Conservation (phyloP, 2,329 filamentous ascomycete genomes). For the Neurospora sp. region DNA sequence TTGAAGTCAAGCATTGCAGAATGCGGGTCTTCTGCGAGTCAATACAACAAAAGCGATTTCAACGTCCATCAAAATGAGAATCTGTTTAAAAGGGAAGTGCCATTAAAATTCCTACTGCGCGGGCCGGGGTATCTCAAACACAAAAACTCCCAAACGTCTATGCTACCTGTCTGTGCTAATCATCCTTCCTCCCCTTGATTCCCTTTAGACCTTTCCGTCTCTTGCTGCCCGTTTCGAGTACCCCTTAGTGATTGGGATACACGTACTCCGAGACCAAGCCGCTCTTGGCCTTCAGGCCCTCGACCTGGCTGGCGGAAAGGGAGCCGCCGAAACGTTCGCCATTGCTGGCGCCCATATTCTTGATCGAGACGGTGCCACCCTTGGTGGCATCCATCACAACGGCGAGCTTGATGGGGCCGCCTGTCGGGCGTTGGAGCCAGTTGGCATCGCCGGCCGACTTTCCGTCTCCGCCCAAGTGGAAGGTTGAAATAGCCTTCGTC, state of each 20-base stretch:
- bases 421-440: conserved; percentile 56
- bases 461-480: conserved; percentile 53
- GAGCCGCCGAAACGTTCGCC: background rate
- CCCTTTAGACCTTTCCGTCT: too few species aligned
- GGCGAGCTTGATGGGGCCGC: background rate
- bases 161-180: background rate
- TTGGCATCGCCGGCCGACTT: conserved; percentile 46
- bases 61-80: too few species aligned
- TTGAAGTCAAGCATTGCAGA: too few species aligned
- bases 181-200: background rate
- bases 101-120: too few species aligned
- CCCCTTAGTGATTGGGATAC: background rate
- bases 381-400: background rate
- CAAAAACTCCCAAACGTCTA: background rate
- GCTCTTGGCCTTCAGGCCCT: background rate
- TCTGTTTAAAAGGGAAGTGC: too few species aligned
- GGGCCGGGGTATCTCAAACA: too few species aligned
- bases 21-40: too few species aligned
- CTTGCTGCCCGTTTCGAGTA: background rate
- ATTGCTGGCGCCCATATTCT: background rate
- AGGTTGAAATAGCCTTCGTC: conserved; percentile 57
- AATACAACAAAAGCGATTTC: too few species aligned
- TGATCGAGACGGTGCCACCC: background rate
- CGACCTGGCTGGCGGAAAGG: background rate
- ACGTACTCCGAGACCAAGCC: background rate